Percentiles rank a stretch among this genome's conserved stretches.
These are phyloP conservation scores for Candida lessepsii DNA, from an alignment of 805 yeast genomes.

Conservation along the genomic window DNA sequence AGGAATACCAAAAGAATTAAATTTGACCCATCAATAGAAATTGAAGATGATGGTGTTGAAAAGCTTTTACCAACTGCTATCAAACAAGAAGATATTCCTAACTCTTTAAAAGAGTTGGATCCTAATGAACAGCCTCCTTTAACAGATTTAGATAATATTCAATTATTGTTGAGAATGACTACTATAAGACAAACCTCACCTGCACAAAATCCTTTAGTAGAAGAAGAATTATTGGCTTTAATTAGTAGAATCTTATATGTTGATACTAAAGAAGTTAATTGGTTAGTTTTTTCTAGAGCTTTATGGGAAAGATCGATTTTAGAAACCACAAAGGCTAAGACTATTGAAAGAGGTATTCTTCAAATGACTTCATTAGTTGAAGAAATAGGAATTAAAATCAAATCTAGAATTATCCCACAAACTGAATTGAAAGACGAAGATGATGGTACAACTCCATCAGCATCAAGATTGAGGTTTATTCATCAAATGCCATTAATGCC, in stretches of 20 bases:
- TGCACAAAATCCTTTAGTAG: slow-evolving; percentile 62
- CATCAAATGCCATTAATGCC: slow-evolving; percentile 78
- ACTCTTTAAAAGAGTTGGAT: slow-evolving; percentile 51
- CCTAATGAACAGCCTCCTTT: slow-evolving; percentile 82
- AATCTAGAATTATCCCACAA: slow-evolving; percentile 53
- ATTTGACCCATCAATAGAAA: slow-evolving; percentile 32
- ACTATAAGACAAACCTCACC: slow-evolving; percentile 71
- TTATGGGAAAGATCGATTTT: slow-evolving; percentile 87
- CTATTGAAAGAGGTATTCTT: slow-evolving; percentile 89
- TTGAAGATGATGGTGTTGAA: slow-evolving; percentile 20
- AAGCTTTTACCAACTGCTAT: slow-evolving; percentile 61
- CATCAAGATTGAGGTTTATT: slow-evolving; percentile 62
- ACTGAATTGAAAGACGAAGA: slow-evolving; percentile 22
- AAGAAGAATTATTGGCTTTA: slow-evolving; percentile 79
- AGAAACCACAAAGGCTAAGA: slow-evolving; percentile 77
- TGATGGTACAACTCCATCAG: slow-evolving; percentile 35
- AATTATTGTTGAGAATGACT: slow-evolving; percentile 65
- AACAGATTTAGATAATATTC: slow-evolving; percentile 68
- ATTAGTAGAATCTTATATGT: slow-evolving; percentile 68
- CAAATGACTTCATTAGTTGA: slow-evolving; percentile 92
- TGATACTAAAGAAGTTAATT: slow-evolving; percentile 45
- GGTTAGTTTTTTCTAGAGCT: slow-evolving; percentile 77
- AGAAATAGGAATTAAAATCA: slow-evolving; percentile 72
- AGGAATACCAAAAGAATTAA: slow-evolving; percentile 40
- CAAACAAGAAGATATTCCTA: slow-evolving; percentile 63